Evolutionary conservation across 257 asterid species (phyloP).

Genomic region (Solanum neorickii): DNA sequence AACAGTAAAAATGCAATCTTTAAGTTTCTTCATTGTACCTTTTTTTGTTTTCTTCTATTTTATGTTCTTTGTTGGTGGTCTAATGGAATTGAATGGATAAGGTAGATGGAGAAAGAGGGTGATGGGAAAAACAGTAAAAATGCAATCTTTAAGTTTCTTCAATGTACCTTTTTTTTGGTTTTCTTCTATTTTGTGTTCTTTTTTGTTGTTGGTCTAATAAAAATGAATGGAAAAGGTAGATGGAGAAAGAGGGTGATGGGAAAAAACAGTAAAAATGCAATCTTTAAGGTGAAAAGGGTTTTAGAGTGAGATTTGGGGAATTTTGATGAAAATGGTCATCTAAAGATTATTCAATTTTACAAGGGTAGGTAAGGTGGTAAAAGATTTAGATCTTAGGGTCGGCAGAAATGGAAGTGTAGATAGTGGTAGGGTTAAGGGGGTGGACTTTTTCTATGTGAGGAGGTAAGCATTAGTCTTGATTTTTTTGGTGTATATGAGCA

Average conservation of each 20-base stretch:
- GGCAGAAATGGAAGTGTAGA: background rate
- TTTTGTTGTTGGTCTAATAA: background rate
- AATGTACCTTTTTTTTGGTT: background rate
- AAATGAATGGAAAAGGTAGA: background rate
- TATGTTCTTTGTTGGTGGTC: background rate
- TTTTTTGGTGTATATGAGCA: background rate
- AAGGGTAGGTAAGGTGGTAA: background rate
- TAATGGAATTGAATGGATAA: too few species aligned
- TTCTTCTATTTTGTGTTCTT: constrained; percentile 5
- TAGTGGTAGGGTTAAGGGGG: background rate
- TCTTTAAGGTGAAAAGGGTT: background rate
- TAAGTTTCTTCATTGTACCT: background rate
- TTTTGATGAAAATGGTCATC: background rate
- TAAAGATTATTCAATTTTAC: background rate
- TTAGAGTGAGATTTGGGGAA: background rate
- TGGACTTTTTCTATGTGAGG: background rate
- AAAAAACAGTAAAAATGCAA: background rate
- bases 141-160: background rate
- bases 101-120: background rate
- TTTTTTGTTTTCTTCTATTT: background rate
- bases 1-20: background rate
- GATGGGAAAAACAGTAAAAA: background rate
- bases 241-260: background rate
- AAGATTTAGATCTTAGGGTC: background rate
- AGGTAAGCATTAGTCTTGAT: background rate